These are phyloP conservation scores for Hamamelis virginiana DNA, from an alignment of 164 flowering plant genomes.

Conservation along the genomic window DNA sequence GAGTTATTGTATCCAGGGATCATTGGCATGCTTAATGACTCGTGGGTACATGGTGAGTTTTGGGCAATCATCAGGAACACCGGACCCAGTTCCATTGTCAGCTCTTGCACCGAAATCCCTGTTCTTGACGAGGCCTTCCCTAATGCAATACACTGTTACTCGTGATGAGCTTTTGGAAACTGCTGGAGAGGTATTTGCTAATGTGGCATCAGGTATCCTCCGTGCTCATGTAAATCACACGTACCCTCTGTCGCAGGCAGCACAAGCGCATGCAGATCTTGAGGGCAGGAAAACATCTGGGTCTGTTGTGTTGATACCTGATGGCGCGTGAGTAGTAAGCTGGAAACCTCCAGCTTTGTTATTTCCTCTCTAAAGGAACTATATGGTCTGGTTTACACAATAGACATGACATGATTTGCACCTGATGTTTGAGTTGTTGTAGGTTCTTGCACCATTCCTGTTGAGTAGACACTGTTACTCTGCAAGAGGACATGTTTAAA, in stretches of 20 bases:
- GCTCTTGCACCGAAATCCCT: slow-evolving; percentile 69
- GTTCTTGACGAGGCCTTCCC: slow-evolving; percentile 77
- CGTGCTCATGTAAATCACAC: slow-evolving; percentile 75
- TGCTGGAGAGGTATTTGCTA: slow-evolving; percentile 76
- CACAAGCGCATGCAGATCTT: slow-evolving; percentile 77
- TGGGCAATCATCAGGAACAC: slow-evolving; percentile 85
- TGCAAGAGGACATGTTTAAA: no score
- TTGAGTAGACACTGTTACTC: no score
- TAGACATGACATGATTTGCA: no score
- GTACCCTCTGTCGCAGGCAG: slow-evolving; percentile 80
- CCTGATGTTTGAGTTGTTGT: no score
- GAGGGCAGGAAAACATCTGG: slow-evolving; percentile 78
- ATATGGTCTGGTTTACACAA: no score
- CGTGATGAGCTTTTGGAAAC: slow-evolving; percentile 73
- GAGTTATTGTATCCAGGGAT: slow-evolving; percentile 52
- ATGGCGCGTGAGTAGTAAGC: slow-evolving; percentile 6
- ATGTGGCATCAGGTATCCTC: slow-evolving; percentile 54
- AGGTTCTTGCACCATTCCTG: no score
- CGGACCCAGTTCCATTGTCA: slow-evolving; percentile 78
- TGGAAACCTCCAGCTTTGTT: no score
- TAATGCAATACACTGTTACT: slow-evolving; percentile 58
- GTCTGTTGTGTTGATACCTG: slow-evolving; percentile 75
- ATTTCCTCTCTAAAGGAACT: no score
- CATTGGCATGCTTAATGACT: slow-evolving; percentile 68
- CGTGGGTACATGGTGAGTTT: slow-evolving; percentile 87